Evolutionary conservation across 371 early-diverging fungal genomes (phyloP).

Genomic region (Coemansia sp.): DNA sequence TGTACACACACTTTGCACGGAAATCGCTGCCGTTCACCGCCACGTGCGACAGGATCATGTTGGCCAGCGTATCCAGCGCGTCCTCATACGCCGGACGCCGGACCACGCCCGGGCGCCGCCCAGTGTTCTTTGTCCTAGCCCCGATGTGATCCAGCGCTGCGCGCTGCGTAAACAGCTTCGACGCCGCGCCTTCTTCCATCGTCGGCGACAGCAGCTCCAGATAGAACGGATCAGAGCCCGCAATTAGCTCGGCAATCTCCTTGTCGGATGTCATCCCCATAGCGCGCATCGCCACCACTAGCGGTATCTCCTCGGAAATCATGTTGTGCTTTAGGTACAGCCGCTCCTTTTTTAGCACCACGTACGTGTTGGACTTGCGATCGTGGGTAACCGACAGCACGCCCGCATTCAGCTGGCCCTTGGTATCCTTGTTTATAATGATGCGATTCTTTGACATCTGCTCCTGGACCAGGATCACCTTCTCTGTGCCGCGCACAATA

Average conservation of each 20-base stretch:
- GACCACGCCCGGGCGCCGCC: constrained; percentile 50
- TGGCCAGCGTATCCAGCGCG: constrained; percentile 87
- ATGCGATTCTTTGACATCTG: constrained; percentile 99
- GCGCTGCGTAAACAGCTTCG: constrained; percentile 62
- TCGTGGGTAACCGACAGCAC: constrained; percentile 94
- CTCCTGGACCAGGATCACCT: constrained; percentile 99
- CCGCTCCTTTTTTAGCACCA: constrained; percentile 66
- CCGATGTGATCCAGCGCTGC: constrained; percentile 95
- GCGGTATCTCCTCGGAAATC: constrained; percentile 91
- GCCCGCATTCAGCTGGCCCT: constrained; percentile 79
- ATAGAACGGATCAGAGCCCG: constrained; percentile 34
- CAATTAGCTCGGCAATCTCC: constrained; percentile 89
- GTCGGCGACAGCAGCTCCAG: constrained; percentile 85
- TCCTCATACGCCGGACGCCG: constrained; percentile 80
- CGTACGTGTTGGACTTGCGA: constrained; percentile 96
- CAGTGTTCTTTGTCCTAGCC: constrained; percentile 32
- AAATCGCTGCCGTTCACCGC: constrained; percentile 90
- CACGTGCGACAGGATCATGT: constrained; percentile 95
- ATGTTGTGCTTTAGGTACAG: constrained; percentile 96
- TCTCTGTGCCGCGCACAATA: constrained; percentile 98
- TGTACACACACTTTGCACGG: constrained; percentile 92
- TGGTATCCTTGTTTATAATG: constrained; percentile 91
- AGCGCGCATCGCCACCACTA: constrained; percentile 86
- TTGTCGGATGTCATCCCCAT: constrained; percentile 96
- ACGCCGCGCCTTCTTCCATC: constrained; percentile 82